Evolutionary conservation across 2,329 filamentous ascomycete genomes (phyloP), one percentile per base, ranked within the genome.

Genomic region (Fusarium globosum): DNA sequence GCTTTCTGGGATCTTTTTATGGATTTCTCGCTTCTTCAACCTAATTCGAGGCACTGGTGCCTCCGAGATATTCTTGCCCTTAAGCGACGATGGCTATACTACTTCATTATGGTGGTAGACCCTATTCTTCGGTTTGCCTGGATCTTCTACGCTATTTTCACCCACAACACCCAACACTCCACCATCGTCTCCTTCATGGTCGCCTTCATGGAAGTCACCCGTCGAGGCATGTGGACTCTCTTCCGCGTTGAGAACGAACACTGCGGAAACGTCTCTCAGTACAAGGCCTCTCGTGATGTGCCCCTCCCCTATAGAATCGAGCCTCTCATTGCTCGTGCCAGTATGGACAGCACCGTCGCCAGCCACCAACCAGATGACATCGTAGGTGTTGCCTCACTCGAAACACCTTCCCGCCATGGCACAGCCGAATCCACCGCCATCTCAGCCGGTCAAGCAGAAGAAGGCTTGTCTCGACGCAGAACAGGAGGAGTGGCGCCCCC

Each of bases 241-340:
- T 93, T 99, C 81, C 94, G 96, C 45, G 95, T 99, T 33, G 96
- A 99, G 82, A 99, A 99, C 81, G 96, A 99, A 78, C 96, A 99
- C 83, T 97, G 95, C 83, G 92, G 93, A 62, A 97, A 98, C 77
- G 96, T 99, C 5, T 89, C 91, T 23, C 91, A 94, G 74, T 97
- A 97, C 87, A 95, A 97, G 73, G 96, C 96, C 8, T 94, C 92
- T 5, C 89, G 96, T 63, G 95, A 98, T 77, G 89, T 97, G 1
- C 94, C 94, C 0, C 86, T 98, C 0, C 96, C 96, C 0, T 98
- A 98, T 80, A 87, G 90, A 56, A 83, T 91, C 52, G 86, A 89
- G 64, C 82, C 84, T 1, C 82, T 87, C 16, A 81, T 85, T 68
- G 83, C 85, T 63, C 84, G 80, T 39, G 78, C 79, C 16, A 86